These are phyloP conservation scores for Globisporangium emineosum DNA, from an alignment of 352 stramenopile genomes.

Conservation along the genomic window DNA sequence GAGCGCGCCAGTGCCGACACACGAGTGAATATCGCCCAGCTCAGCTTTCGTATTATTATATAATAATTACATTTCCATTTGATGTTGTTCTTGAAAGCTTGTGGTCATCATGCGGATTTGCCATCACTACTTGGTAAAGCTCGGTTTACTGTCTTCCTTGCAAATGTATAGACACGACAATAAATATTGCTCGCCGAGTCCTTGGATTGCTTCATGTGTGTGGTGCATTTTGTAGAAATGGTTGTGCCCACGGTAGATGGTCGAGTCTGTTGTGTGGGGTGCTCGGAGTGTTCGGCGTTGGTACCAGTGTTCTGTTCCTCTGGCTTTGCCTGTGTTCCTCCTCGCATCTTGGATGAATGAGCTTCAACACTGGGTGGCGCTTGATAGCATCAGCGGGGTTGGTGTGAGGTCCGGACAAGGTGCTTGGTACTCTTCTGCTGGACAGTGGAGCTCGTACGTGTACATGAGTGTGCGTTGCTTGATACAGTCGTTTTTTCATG, in stretches of 20 bases:
- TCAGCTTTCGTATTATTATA: constrained; percentile 19
- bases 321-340: not conserved
- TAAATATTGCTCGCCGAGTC: not conserved
- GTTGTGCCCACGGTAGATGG: not conserved
- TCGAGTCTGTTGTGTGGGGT: not conserved
- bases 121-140: not conserved
- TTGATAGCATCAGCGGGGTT: not conserved
- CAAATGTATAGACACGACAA: not conserved
- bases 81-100: constrained; percentile 5
- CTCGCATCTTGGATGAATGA: not conserved
- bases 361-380: not conserved
- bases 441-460: not conserved
- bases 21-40: not conserved
- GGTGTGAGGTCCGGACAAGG: not conserved
- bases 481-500: not conserved
- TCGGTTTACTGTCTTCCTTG: not conserved
- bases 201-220: not conserved
- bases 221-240: no score
- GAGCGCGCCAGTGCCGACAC: not conserved
- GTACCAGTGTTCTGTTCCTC: constrained; percentile 7
- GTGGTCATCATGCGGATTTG: not conserved
- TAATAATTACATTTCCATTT: constrained; percentile 17
- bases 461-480: not conserved
- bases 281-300: constrained; percentile 2
- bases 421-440: not conserved